Base-by-base conservation (phyloP, 129 eudicot species). In the Tanacetum coccineum region DNA sequence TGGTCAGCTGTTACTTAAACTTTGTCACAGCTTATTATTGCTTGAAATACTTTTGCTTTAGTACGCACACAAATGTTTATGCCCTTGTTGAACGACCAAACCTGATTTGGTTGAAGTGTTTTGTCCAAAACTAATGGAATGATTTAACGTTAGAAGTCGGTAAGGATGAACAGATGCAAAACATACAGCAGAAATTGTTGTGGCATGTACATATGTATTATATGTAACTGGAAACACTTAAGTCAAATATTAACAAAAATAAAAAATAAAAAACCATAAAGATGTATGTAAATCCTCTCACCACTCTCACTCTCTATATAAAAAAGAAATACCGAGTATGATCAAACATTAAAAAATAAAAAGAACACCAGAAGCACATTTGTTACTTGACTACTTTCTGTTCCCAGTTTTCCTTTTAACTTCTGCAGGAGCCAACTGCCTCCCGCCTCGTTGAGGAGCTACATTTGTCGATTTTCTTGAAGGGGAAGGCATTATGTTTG, bases 401-500 rank as follows among this genome's bases (percentile, higher is more conserved):
- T 59, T 83, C 66, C 80, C 91, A 13, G 81, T 60, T 84, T 85
- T 92, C 60, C 96, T 74, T 72, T 88, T 92, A 39, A 61, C 68
- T 74, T 83, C 98, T 50, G 86, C 68, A 59, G 87, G 20, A 1
- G 53, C 39, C 13, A 68, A 62, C 57, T 74, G 87, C 81, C 86
- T 83, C 53, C 82, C 91, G n/a, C 49, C 83, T 58, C 83, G 59
- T 26, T 75, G 88, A 2, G 81, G 59, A 64, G 80, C 65, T 12
- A 62, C 88, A 61, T 64, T 84, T 28, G 62, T 67, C 47, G 26
- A 62, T 70, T 88, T 88, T 47, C 81, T 57, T 36, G 89, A 77
- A 39, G 87, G 89, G 12, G 97, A 81, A 9, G 88, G 71, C 51
- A 79, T 83, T 48, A 56, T 40, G 56, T 73, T 83, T 11, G 88